A percentile compares a stretch with the other conserved stretches of the same genome.
phyloP scores from a whole-genome alignment of 129 eudicot species.

The Escallonia rubra region DNA sequence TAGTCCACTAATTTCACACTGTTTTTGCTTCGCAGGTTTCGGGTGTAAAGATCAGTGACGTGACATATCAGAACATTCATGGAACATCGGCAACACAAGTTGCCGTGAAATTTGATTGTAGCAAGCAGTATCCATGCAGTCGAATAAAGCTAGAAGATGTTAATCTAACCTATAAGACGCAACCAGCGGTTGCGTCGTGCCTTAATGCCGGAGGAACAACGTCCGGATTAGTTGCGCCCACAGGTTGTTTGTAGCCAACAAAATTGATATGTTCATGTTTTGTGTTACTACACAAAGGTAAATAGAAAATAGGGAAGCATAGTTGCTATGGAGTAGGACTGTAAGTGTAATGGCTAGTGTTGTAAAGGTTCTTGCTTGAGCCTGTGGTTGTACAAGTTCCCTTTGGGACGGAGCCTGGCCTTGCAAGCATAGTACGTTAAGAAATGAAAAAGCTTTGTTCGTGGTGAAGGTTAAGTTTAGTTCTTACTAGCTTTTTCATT shows the following conservation, averaged over 20 bases:
- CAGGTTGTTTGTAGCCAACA: slow-evolving; percentile 33
- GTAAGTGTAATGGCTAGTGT: too few species aligned
- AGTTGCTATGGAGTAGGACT: neutral
- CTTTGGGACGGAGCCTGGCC: neutral
- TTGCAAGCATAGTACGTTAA: too few species aligned
- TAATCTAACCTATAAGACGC: slow-evolving; percentile 26
- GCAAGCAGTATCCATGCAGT: slow-evolving; percentile 41
- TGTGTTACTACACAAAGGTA: neutral
- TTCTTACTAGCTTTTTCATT: too few species aligned
- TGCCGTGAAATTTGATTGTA: slow-evolving; percentile 52
- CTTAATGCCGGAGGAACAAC: slow-evolving; percentile 42
- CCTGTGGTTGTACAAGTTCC: slow-evolving; percentile 6
- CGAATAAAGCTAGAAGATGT: slow-evolving; percentile 46
- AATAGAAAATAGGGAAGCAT: neutral
- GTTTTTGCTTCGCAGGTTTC: neutral
- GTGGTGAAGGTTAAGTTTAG: too few species aligned
- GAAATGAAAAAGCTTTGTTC: too few species aligned
- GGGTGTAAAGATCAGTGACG: slow-evolving; percentile 30
- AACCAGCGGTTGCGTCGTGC: slow-evolving; percentile 31
- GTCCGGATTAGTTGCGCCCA: slow-evolving; percentile 41
- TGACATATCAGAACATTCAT: slow-evolving; percentile 43
- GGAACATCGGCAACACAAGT: slow-evolving; percentile 60
- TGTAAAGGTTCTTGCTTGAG: neutral
- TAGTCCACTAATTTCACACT: too few species aligned
- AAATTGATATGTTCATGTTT: neutral